Evolutionary conservation across 169 alveolate species (phyloP).

Genomic region (Cryptosporidium xiaoi): DNA sequence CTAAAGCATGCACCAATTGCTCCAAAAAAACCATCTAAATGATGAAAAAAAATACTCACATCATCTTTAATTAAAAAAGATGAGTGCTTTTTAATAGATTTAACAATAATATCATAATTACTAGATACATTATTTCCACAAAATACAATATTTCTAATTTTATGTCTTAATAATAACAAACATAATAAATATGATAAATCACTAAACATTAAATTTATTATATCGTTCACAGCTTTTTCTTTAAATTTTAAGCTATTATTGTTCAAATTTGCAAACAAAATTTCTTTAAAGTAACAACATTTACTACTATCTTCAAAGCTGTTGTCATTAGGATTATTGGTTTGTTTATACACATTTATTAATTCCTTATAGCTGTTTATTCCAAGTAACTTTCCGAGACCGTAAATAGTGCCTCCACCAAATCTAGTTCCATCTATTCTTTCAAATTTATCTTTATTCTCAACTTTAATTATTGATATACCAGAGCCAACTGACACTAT

Average conservation of each 20-base stretch:
- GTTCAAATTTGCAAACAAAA: neutral
- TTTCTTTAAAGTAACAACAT: neutral
- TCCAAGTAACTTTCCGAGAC: slow-evolving; percentile 38
- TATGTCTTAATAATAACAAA: slow-evolving; percentile 7
- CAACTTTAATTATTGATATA: slow-evolving; percentile 55
- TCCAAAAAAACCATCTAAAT: slow-evolving; percentile 69
- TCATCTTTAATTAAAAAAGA: slow-evolving; percentile 13
- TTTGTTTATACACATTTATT: slow-evolving; percentile 13
- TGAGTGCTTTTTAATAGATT: slow-evolving; percentile 20
- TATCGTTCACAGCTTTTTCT: slow-evolving; percentile 19
- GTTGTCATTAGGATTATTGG: too few species aligned
- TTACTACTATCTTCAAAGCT: neutral
- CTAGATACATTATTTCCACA: slow-evolving; percentile 56
- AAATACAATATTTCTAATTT: slow-evolving; percentile 31
- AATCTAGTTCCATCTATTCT: slow-evolving; percentile 67
- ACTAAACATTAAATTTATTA: slow-evolving; percentile 37
- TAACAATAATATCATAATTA: slow-evolving; percentile 26
- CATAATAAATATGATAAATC: slow-evolving; percentile 50
- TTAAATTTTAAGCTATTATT: neutral
- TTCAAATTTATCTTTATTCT: slow-evolving; percentile 37
- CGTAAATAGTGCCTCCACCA: slow-evolving; percentile 72
- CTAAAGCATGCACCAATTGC: slow-evolving; percentile 60
- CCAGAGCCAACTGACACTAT: slow-evolving; percentile 64
- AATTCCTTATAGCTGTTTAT: slow-evolving; percentile 24
- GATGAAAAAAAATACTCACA: slow-evolving; percentile 44